Conservation (phyloP, 306 rosid species). For the Quercus berberidifolia region DNA sequence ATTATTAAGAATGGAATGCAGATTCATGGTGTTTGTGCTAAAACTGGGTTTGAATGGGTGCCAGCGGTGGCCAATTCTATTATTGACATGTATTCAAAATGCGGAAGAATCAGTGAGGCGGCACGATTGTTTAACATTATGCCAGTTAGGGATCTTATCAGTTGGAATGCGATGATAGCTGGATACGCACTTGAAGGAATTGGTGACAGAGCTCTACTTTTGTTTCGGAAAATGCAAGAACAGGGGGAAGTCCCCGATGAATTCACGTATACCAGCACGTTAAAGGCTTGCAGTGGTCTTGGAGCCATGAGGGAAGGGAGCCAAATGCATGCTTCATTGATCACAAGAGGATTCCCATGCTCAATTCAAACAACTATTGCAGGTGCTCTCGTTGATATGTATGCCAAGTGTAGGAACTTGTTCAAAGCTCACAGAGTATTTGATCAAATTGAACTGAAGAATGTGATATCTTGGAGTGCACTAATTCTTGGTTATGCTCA, state of each 20-base stretch:
- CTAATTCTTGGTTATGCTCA: constrained; percentile 63
- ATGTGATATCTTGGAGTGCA: constrained; percentile 51
- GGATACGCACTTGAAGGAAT: constrained; percentile 34
- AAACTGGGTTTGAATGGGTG: constrained; percentile 43
- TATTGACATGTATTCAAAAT: constrained; percentile 61
- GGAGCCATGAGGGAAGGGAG: constrained; percentile 48
- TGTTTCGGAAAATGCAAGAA: constrained; percentile 47
- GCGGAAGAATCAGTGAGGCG: constrained; percentile 48
- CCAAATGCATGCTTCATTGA: constrained; percentile 50
- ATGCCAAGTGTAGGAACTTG: constrained; percentile 43
- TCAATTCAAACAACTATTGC: constrained; percentile 33
- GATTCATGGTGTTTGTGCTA: constrained; percentile 60
- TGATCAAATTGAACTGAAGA: constrained; percentile 39
- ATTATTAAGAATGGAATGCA: constrained; percentile 43
- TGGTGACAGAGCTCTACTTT: constrained; percentile 43
- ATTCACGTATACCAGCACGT: constrained; percentile 45
- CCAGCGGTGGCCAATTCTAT: constrained; percentile 54
- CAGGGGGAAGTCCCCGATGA: constrained; percentile 50
- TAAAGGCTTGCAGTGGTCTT: constrained; percentile 54
- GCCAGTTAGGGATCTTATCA: constrained; percentile 48
- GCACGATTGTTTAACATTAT: constrained; percentile 30
- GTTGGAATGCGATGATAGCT: constrained; percentile 68
- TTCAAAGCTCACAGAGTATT: constrained; percentile 53
- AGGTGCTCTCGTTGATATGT: constrained; percentile 59
- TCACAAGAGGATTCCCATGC: constrained; percentile 43